Evolutionary conservation across 1,284 basidiomycete genomes (phyloP).

Genomic region (Bothia castanella): DNA sequence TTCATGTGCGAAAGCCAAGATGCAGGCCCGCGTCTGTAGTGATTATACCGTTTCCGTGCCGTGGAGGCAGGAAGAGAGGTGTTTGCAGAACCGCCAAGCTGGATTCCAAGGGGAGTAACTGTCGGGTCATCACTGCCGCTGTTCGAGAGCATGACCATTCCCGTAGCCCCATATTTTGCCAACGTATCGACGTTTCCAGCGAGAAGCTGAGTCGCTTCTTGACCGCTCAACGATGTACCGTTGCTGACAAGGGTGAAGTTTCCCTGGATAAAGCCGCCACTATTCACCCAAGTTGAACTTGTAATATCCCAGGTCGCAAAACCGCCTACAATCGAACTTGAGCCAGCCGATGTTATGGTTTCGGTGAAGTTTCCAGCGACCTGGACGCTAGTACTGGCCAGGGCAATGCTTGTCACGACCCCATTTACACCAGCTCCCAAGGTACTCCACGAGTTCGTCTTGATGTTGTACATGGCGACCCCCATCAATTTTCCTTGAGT

Average conservation of each 20-base stretch:
- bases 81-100: slow-evolving; percentile 41
- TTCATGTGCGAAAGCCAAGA: slow-evolving; percentile 52
- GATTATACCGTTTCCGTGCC: slow-evolving; percentile 37
- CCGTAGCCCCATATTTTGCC: slow-evolving; percentile 62
- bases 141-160: slow-evolving; percentile 69
- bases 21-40: slow-evolving; percentile 35
- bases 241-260: slow-evolving; percentile 70
- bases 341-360: slow-evolving; percentile 40
- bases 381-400: slow-evolving; percentile 52
- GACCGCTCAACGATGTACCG: slow-evolving; percentile 42
- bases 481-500: slow-evolving; percentile 55
- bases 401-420: slow-evolving; percentile 57
- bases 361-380: slow-evolving; percentile 76
- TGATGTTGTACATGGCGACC: slow-evolving; percentile 75
- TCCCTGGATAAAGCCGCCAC: slow-evolving; percentile 72
- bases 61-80: slow-evolving; percentile 29
- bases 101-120: slow-evolving; percentile 55
- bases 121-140: slow-evolving; percentile 47
- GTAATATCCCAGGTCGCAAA: slow-evolving; percentile 77
- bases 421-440: slow-evolving; percentile 80
- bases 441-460: slow-evolving; percentile 63
- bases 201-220: slow-evolving; percentile 48
- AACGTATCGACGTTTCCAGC: slow-evolving; percentile 61
- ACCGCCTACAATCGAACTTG: slow-evolving; percentile 51
- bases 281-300: slow-evolving; percentile 63